Conservation (phyloP, 768 basidiomycete species). For the Leucosporidium scottii region DNA sequence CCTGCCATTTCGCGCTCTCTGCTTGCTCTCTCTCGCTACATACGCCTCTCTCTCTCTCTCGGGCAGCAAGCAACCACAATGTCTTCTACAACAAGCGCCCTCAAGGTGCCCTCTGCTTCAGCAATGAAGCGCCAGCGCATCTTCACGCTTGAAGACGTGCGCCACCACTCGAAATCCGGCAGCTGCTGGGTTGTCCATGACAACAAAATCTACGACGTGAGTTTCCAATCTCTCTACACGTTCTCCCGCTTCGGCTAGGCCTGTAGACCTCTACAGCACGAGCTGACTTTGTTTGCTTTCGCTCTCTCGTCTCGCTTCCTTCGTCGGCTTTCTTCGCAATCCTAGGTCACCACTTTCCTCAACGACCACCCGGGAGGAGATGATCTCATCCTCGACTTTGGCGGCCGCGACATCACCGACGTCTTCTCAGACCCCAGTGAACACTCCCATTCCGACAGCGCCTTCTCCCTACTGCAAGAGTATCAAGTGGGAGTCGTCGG, state of each 20-base stretch:
- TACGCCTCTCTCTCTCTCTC: no score
- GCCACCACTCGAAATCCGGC: constrained; percentile 51
- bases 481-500: constrained; percentile 79
- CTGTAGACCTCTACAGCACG: not conserved
- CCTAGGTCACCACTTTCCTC: constrained; percentile 52
- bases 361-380: constrained; percentile 92
- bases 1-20: no score
- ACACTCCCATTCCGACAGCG: constrained; percentile 84
- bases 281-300: not conserved
- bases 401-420: constrained; percentile 71
- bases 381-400: constrained; percentile 73
- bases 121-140: constrained; percentile 40
- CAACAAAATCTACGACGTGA: constrained; percentile 81
- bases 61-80: no score
- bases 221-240: not conserved
- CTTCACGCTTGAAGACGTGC: constrained; percentile 67
- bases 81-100: no score
- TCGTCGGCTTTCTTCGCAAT: not conserved
- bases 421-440: constrained; percentile 72
- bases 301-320: not conserved
- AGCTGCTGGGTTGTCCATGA: constrained; percentile 77
- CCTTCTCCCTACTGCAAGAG: constrained; percentile 85
- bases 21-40: no score
- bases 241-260: not conserved
- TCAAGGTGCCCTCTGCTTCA: no score